A percentile compares a stretch with the other conserved stretches of the same genome.
These are phyloP conservation scores for Sarocladium brachiariae DNA, from an alignment of 2,329 filamentous ascomycete genomes.

Conservation along the genomic window DNA sequence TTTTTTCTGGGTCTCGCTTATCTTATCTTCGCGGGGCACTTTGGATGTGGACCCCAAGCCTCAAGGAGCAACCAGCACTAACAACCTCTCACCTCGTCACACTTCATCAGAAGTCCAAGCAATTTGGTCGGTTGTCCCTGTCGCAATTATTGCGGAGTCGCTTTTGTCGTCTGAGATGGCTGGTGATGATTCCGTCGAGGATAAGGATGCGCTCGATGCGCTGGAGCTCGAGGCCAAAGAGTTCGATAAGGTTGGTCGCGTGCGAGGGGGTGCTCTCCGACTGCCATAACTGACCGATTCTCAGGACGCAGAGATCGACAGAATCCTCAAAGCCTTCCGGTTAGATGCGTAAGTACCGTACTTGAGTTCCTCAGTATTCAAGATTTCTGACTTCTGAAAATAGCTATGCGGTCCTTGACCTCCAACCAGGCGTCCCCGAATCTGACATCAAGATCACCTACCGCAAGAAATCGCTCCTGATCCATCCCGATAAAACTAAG, in stretches of 20 bases:
- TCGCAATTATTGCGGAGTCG: too few relatives aligned
- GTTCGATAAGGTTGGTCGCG: constrained; percentile 67
- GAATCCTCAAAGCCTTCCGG: constrained; percentile 85
- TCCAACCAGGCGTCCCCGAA: constrained; percentile 90
- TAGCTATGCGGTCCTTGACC: constrained; percentile 88
- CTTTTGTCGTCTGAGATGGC: constrained; percentile 30
- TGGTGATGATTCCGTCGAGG: constrained; percentile 39
- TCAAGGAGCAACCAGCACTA: neutral
- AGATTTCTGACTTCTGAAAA: neutral
- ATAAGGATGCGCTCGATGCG: constrained; percentile 70
- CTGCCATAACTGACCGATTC: constrained; percentile 12
- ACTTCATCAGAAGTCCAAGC: too few relatives aligned
- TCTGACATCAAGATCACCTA: constrained; percentile 93
- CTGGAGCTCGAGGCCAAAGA: constrained; percentile 83
- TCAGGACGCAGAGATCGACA: constrained; percentile 90
- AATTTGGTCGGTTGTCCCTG: too few relatives aligned
- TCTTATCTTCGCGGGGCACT: constrained; percentile 32
- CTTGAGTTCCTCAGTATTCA: too few relatives aligned
- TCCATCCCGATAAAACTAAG: constrained; percentile 95
- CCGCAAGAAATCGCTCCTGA: constrained; percentile 96
- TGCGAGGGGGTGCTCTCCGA: constrained; percentile 13
- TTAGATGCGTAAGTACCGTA: constrained; percentile 46
- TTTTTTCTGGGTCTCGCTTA: constrained; percentile 27
- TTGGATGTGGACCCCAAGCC: neutral
- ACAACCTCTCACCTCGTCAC: too few relatives aligned